Base-by-base conservation (phyloP, 208 protist species). In the Leishmania braziliensis region DNA sequence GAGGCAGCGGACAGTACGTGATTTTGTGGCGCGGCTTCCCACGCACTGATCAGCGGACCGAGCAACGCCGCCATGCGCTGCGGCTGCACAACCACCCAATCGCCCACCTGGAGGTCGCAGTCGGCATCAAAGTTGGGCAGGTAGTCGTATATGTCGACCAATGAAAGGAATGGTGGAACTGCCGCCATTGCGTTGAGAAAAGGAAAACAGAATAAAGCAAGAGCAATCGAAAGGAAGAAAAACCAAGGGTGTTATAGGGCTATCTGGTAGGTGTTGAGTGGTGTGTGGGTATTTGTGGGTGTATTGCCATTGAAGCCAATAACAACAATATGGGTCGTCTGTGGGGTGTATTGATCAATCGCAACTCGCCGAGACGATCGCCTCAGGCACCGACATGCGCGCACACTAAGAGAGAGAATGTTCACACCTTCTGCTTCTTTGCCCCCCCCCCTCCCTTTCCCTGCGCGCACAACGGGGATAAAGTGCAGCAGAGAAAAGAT, bases 1-100 rank as follows among this genome's bases (percentile, higher is more conserved):
- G 18, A 53, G 3, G 54, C 6, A 8, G n/a, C 23, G 29, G 58
- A 20, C 3, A 53, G 8, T 53, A 23, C 36, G 14, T 79, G 60
- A 66, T 16, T 5, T 18, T 63, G 29, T 26, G 62, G 43, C 23
- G 77, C 66, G 60, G 63, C 72, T 50, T 92, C 85, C 82, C 86
- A 90, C 0, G 86, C 65, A 6, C 56, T 65, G 48, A 96, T 91
- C 48, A 97, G 83, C 14, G 94, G 94, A 33, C 80, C 66, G 6
- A 97, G 82, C 75, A 96, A 75, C 3, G 84, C 69, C 1, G 62
- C 81, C 20, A 85, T 85, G 18, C 94, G 91, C 60, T 65, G 56
- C 39, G 92, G 90, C 39, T 86, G 85, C 43, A 97, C 80, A n/a
- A 96, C 72, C 56, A 97, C 91, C 92, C 94, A 97, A 46, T 96